Evolutionary conservation across 108 stramenopile species (phyloP), one percentile per base, ranked within the genome.

Genomic region (Skeletonema menzelii): DNA sequence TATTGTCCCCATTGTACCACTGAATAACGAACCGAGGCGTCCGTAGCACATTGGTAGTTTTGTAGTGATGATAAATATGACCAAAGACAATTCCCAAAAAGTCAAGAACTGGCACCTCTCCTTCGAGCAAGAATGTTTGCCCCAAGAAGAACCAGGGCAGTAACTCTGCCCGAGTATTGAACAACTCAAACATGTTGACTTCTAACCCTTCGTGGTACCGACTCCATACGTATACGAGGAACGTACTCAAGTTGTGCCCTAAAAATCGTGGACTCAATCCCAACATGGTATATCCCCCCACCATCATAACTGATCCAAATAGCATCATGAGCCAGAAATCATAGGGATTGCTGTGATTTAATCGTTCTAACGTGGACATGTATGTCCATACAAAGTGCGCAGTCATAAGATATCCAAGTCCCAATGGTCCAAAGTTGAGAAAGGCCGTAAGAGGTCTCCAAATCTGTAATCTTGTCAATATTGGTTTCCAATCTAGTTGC

Each of bases 21-120:
- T 72, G 59, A 40, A 89, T 85, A 27, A 94, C 66, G 53, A 72
- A 80, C 19, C 81, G 70, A 8, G 94, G 94, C 27, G 90, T 87
- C 42, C 83, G 78, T 30, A 93, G 53, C 3, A 83, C 72, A 27
- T 89, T 88, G 3, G 78, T 77, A 30, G 86, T 88, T 72, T 86
- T 85, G 67, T 81, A 89, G 69, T 96, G 91, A 77, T 92, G 86
- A 80, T 94, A 97, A n/a, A 95, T 80, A 63, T 99, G 97, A 17
- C 98, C 98, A 79, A 97, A 96, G 17, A 95, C 91, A 62, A 99
- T 95, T 7, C 98, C 98, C 63, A 97, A 76, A 61, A 98, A 88
- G 74, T 99, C 98, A 60, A 97, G 79, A 44, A 91, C 61, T 8
- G 98, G 98, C 5, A 89, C 67, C 65, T 94, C 95, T 19, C 96